These are phyloP conservation scores for Myxozyma vanderwaltii DNA, from an alignment of 805 yeast species.

Conservation along the genomic window DNA sequence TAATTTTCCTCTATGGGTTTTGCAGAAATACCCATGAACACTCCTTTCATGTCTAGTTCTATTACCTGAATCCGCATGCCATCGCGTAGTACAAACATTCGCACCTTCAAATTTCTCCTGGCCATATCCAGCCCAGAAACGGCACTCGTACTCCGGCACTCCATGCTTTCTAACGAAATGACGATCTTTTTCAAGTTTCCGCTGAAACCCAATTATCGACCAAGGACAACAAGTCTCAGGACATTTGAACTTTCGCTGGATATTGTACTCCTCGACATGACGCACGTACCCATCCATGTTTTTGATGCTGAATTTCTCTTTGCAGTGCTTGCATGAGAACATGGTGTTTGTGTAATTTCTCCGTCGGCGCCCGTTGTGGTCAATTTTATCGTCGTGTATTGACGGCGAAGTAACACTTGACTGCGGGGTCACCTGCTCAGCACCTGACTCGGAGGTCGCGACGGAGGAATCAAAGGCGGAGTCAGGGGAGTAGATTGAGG, in stretches of 20 bases:
- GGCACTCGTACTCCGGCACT: constrained; percentile 38
- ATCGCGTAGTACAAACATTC: constrained; percentile 37
- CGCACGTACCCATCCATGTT: constrained; percentile 17
- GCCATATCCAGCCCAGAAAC: constrained; percentile 37
- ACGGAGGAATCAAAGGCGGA: too few relatives aligned
- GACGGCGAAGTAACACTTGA: constrained; percentile 8
- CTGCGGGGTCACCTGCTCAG: too few relatives aligned
- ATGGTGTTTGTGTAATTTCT: constrained; percentile 24
- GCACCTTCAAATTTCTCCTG: constrained; percentile 37
- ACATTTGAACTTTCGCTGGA: constrained; percentile 37
- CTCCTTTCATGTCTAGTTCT: constrained; percentile 37
- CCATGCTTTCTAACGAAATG: constrained; percentile 39
- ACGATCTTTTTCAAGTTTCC: constrained; percentile 39
- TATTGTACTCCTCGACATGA: constrained; percentile 24
- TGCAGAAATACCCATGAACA: constrained; percentile 35
- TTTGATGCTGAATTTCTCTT: constrained; percentile 20
- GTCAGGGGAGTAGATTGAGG: too few relatives aligned
- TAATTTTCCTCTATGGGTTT: constrained; percentile 15
- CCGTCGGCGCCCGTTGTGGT: constrained; percentile 30
- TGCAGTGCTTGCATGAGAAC: constrained; percentile 28
- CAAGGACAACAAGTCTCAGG: constrained; percentile 37
- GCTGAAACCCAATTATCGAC: constrained; percentile 38
- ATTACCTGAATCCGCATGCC: constrained; percentile 41
- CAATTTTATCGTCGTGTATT: constrained; percentile 6
- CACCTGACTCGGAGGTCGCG: too few relatives aligned